A percentile compares a stretch with the other conserved stretches of the same genome.
phyloP scores from a whole-genome alignment of 768 basidiomycete genomes.

The Mycena galericulata region DNA sequence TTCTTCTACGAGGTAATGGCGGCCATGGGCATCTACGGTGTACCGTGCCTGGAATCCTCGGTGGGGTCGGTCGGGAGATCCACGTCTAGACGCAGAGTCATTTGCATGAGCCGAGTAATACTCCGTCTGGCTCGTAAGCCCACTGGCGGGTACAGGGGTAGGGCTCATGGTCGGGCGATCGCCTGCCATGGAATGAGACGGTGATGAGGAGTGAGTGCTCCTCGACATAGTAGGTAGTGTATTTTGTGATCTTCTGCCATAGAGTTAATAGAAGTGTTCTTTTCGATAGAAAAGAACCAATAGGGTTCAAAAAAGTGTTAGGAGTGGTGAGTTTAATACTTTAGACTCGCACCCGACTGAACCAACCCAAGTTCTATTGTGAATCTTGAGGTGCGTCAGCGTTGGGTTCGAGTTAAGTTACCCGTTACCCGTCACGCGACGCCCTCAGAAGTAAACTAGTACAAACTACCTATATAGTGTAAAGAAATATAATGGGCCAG shows the following conservation, averaged over 20 bases:
- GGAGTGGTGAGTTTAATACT: not conserved
- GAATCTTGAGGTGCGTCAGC: too few relatives aligned
- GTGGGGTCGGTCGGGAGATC: not conserved
- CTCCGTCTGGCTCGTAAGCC: not conserved
- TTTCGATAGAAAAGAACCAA: not conserved
- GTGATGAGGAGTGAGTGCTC: not conserved
- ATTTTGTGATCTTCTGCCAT: not conserved
- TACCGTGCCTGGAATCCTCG: too few relatives aligned
- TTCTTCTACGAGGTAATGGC: too few relatives aligned
- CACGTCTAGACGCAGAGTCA: not conserved
- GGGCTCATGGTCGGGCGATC: not conserved
- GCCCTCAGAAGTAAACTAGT: not conserved
- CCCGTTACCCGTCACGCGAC: not conserved
- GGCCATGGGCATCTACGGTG: too few relatives aligned
- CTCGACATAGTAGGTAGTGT: not conserved
- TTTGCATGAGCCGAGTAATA: not conserved
- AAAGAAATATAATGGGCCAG: too few relatives aligned
- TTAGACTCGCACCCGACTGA: not conserved
- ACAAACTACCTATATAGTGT: not conserved
- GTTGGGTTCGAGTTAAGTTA: not conserved
- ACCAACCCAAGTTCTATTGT: too few relatives aligned
- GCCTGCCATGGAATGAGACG: not conserved
- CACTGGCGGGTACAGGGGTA: not conserved
- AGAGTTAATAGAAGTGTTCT: not conserved
- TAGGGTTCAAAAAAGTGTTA: conserved; percentile 4